Evolutionary conservation across 352 stramenopile species (phyloP), one percentile per base, ranked within the genome.

Genomic region (Pythium brassicae): DNA sequence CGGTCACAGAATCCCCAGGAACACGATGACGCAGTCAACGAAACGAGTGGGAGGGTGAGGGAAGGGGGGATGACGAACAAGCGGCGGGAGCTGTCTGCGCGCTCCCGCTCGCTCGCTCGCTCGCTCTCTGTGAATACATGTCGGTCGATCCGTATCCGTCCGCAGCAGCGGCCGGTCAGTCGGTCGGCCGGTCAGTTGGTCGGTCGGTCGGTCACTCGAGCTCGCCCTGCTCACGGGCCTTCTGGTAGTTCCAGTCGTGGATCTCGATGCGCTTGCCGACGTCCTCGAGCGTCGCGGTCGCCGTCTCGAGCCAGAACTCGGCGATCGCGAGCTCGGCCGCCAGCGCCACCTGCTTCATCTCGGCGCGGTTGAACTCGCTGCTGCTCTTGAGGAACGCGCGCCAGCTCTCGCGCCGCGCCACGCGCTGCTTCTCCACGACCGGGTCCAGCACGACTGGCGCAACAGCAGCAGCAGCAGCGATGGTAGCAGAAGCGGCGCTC

Each of bases 171-270:
- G n/a, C n/a, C n/a, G n/a, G n/a, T n/a, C n/a, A n/a, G n/a, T n/a
- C n/a, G n/a, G n/a, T n/a, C n/a, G n/a, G n/a, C n/a, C n/a, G n/a
- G n/a, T n/a, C n/a, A n/a, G n/a, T n/a, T n/a, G n/a, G n/a, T n/a
- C n/a, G n/a, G n/a, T n/a, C n/a, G 40, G 40, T 15, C 9, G 19
- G 19, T 52, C 46, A 60, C 45, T 53, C 59, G 37, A 62, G 53
- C 19, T 69, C 72, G 48, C 66, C 57, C 20, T 72, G 57, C 34
- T 74, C 68, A 27, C 60, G 66, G 12, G 81, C 73, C 56, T 83
- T 83, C 54, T 87, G 78, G 26, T 87, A 86, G 53, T 86, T 83
- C 83, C 83, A 92, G 52, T 92, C 83, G 46, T 89, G 81, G 10
- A 82, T 56, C 48, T 92, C 81, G 19, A 88, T 92, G 56, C 83